Percentiles rank a stretch among this genome's conserved stretches.
Conservation (phyloP, 1,284 basidiomycete genomes). For the Coniferiporia weirii region DNA sequence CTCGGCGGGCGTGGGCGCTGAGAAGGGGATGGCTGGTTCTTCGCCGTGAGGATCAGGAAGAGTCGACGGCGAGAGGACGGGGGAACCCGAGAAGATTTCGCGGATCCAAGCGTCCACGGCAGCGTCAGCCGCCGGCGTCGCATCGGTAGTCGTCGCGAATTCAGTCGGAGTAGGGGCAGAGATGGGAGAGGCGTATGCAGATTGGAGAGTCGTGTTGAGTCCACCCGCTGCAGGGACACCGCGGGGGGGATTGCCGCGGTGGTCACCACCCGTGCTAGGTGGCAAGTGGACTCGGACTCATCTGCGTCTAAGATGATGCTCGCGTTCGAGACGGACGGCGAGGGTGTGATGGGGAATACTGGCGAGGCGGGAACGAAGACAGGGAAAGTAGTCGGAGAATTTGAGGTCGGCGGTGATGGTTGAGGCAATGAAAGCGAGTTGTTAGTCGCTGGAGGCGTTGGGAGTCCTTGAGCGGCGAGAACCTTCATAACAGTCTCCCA, state of each 20-base stretch:
- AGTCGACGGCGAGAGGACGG: constrained; percentile 33
- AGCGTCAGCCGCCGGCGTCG: constrained; percentile 42
- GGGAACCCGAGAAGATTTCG: constrained; percentile 59
- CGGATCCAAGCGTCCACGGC: constrained; percentile 60
- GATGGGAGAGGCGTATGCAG: constrained; percentile 24
- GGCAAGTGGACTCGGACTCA: constrained; percentile 69
- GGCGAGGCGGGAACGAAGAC: constrained; percentile 30
- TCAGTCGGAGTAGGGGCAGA: constrained; percentile 24
- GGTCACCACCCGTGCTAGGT: constrained; percentile 92
- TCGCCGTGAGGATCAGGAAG: constrained; percentile 26
- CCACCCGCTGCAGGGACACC: constrained; percentile 88
- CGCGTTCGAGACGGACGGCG: constrained; percentile 21
- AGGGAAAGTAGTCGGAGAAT: constrained; percentile 31
- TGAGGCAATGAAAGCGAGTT: constrained; percentile 24
- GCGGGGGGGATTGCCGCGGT: constrained; percentile 47
- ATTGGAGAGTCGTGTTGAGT: constrained; percentile 25
- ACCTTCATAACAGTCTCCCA: constrained; percentile 76
- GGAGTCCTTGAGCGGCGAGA: constrained; percentile 59
- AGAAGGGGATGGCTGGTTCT: constrained; percentile 18
- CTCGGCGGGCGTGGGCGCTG: constrained; percentile 21
- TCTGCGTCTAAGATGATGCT: constrained; percentile 24
- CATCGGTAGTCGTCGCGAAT: constrained; percentile 24
- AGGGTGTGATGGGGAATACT: constrained; percentile 28
- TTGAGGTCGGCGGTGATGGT: constrained; percentile 23
- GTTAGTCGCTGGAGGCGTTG: constrained; percentile 30